Base-by-base conservation (phyloP, 345 rosid genomes). In the Hevea brasiliensis region DNA sequence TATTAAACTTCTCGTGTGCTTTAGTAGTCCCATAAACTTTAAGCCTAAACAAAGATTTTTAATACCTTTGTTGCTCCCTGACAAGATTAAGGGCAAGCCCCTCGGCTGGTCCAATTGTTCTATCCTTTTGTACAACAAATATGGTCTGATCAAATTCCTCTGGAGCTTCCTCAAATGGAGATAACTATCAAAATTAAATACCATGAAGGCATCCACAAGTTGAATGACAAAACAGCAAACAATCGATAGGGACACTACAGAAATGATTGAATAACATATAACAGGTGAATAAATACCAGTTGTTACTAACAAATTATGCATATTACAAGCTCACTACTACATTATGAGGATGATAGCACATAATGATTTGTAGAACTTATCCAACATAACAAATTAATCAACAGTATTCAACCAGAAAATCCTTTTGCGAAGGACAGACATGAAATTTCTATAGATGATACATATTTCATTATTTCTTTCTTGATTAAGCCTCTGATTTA, bases 101-200 rank as follows among this genome's bases (percentile, higher is more conserved):
- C 75, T 92, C 96, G 3, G 80, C 79, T 50, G 83, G 67, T 12
- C 98, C 92, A 2, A 88, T 84, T 41, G 91, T 86, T 81, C 92
- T 76, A 80, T 85, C 90, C 73, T 58, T 86, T 53, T 54, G 80
- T 29, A 88, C 90, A 0, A 84, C 67, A 81, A 92, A 88, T 86
- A 95, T 92, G 59, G 96, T 87, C 83, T 86, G 91, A 80, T 92
- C 98, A 60, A 95, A 95, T 82, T 92, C 99, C 78, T 92, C 98
- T 0, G 92, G 94, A 1, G 99, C 97, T 75, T 73, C 90, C 77
- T 89, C 90, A 74, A 70, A 85, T 18, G 97, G 98, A 76, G 98
- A 92, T 84, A 89, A 56, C 98, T 95, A 79, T 18, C 60, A 42
- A 32, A 29, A 32, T 26, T 24, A 12, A 61, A 47, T 7, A 8